Evolutionary conservation across 1,139 yeast species (phyloP).

Genomic region (Pneumocystis carinii): DNA sequence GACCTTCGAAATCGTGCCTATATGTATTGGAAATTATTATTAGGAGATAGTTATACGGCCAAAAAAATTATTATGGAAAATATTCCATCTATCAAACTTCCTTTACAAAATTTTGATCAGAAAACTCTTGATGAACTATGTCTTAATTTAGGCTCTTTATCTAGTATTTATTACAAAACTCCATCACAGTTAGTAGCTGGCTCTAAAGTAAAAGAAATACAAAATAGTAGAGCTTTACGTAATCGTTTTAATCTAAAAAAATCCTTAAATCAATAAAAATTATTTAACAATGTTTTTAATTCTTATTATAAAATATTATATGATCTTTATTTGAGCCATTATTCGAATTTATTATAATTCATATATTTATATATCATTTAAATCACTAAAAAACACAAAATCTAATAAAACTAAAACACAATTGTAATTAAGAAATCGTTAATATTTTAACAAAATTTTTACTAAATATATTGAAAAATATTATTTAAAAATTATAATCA

Average conservation of each 20-base stretch:
- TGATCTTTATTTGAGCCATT: neutral
- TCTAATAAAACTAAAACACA: neutral
- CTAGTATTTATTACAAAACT: conserved; percentile 74
- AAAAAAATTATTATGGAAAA: conserved; percentile 45
- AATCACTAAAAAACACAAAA: too few relatives aligned
- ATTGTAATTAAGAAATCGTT: neutral
- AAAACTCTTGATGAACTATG: conserved; percentile 64
- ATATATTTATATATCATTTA: neutral
- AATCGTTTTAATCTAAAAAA: neutral
- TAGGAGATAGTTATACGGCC: conserved; percentile 31
- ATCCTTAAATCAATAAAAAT: neutral
- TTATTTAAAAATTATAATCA: neutral
- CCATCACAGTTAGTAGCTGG: conserved; percentile 62
- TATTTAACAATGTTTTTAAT: neutral
- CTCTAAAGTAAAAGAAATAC: conserved; percentile 40
- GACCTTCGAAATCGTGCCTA: conserved; percentile 76
- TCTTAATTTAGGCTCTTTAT: conserved; percentile 57
- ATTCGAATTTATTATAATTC: neutral
- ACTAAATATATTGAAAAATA: neutral
- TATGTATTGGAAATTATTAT: conserved; percentile 70
- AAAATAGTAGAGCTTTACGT: conserved; percentile 14
- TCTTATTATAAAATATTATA: neutral
- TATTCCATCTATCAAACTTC: conserved; percentile 49
- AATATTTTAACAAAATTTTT: neutral
- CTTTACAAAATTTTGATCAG: conserved; percentile 60